A percentile compares a stretch with the other conserved stretches of the same genome.
Evolutionary conservation across 1,139 yeast genomes (phyloP).

Genomic region (Hansenula sp.): DNA sequence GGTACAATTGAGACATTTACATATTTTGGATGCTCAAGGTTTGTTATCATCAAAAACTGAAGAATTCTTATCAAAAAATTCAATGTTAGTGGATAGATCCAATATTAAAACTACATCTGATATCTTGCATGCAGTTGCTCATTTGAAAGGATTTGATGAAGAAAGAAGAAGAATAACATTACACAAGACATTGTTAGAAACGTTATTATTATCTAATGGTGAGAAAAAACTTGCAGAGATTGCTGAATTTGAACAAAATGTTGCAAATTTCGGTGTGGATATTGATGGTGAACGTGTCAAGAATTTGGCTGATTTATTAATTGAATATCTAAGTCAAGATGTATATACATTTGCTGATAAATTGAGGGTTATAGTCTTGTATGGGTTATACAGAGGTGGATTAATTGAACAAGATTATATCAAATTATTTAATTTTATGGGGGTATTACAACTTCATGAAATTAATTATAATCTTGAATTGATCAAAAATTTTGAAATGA

Average conservation of each 20-base stretch:
- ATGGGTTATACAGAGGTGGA: slow-evolving; percentile 84
- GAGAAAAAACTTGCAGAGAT: slow-evolving; percentile 54
- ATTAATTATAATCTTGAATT: slow-evolving; percentile 45
- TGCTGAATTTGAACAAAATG: slow-evolving; percentile 70
- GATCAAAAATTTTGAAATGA: slow-evolving; percentile 56
- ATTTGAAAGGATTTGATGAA: slow-evolving; percentile 62
- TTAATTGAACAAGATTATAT: slow-evolving; percentile 67
- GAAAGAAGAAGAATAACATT: slow-evolving; percentile 57
- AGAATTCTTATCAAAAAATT: slow-evolving; percentile 69
- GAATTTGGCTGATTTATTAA: slow-evolving; percentile 61
- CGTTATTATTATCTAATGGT: slow-evolving; percentile 49
- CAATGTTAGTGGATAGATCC: slow-evolving; percentile 59
- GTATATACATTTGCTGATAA: slow-evolving; percentile 57
- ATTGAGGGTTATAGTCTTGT: slow-evolving; percentile 70
- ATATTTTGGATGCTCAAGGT: slow-evolving; percentile 74
- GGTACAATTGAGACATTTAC: slow-evolving; percentile 68
- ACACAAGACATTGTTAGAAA: slow-evolving; percentile 58
- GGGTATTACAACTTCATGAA: slow-evolving; percentile 51
- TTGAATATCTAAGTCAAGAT: slow-evolving; percentile 52
- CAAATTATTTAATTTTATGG: slow-evolving; percentile 68
- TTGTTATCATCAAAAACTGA: slow-evolving; percentile 55
- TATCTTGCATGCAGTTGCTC: slow-evolving; percentile 62
- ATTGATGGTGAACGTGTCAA: slow-evolving; percentile 66
- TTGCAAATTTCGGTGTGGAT: slow-evolving; percentile 69
- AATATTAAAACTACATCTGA: slow-evolving; percentile 59